These are phyloP conservation scores for Dictyophora rubrovolvata DNA, from an alignment of 768 basidiomycete genomes.

Conservation along the genomic window DNA sequence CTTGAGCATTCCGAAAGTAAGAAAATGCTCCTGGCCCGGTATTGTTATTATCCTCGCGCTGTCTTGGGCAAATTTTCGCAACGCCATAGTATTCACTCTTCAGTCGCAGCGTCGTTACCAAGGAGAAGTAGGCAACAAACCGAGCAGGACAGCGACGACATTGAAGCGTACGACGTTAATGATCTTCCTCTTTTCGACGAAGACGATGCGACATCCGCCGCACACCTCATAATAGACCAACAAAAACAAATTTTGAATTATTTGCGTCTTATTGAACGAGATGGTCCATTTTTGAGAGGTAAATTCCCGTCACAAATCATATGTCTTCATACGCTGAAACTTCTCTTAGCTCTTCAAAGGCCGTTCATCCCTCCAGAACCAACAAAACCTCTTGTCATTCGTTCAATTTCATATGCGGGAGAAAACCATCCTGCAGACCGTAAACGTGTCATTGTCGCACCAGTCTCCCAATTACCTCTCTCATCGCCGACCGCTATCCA, in stretches of 20 bases:
- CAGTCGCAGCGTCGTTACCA: neutral
- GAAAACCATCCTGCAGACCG: conserved; percentile 61
- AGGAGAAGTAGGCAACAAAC: neutral
- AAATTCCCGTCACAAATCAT: conserved; percentile 18
- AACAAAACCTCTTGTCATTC: conserved; percentile 52
- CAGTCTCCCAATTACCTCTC: conserved; percentile 67
- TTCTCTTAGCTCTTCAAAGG: conserved; percentile 61
- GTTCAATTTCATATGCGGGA: conserved; percentile 67
- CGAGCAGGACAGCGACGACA: neutral
- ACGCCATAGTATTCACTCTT: neutral
- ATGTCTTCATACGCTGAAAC: neutral
- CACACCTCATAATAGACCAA: conserved; percentile 64
- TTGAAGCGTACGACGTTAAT: conserved; percentile 15
- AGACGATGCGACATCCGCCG: conserved; percentile 59
- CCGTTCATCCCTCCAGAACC: conserved; percentile 61
- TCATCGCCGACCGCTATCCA: conserved; percentile 54
- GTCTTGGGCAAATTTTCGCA: neutral
- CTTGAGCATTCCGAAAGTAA: neutral
- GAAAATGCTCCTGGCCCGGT: conserved; percentile 1
- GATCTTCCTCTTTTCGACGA: conserved; percentile 19
- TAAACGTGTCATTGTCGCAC: conserved; percentile 66
- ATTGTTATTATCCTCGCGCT: neutral
- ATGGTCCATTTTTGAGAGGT: conserved; percentile 84
- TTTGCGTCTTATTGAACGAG: conserved; percentile 78
- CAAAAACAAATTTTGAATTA: conserved; percentile 69